Percentiles rank a stretch among this genome's conserved stretches.
Evolutionary conservation across 352 stramenopile species (phyloP).

Genomic region (Pythium rhizo-oryzae): DNA sequence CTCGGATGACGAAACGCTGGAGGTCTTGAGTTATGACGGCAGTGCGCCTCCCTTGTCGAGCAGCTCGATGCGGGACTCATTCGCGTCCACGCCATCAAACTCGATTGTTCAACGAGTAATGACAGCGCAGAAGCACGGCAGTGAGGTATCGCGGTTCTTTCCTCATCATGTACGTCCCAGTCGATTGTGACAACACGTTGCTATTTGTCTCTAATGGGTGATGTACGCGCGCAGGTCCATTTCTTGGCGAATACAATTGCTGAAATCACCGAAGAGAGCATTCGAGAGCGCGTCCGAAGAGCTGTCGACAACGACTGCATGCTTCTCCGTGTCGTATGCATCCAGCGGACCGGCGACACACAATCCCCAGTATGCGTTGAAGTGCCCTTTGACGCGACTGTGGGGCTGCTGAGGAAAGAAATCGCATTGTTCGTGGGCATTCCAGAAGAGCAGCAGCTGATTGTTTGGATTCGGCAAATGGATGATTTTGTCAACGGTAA

Average conservation of each 20-base stretch:
- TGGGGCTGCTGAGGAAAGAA: conserved; percentile 71
- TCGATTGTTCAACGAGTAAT: conserved; percentile 82
- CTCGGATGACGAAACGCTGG: conserved; percentile 65
- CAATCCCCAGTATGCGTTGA: conserved; percentile 81
- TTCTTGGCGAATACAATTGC: conserved; percentile 79
- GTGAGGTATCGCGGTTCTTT: conserved; percentile 88
- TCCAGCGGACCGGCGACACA: conserved; percentile 81
- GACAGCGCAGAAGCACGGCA: conserved; percentile 79
- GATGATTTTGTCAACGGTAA: conserved; percentile 84
- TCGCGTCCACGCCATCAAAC: conserved; percentile 36
- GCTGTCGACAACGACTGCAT: conserved; percentile 89
- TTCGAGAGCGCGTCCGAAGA: conserved; percentile 80
- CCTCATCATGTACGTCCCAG: conserved; percentile 71
- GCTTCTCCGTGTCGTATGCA: conserved; percentile 85
- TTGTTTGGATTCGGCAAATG: conserved; percentile 89
- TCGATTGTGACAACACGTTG: conserved; percentile 6
- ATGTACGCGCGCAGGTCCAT: conserved; percentile 55
- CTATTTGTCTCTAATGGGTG: not conserved
- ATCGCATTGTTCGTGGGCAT: conserved; percentile 86
- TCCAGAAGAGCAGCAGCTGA: conserved; percentile 77
- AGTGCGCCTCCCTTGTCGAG: conserved; percentile 24
- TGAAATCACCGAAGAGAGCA: conserved; percentile 85
- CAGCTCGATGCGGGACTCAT: conserved; percentile 26
- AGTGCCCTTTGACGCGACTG: conserved; percentile 77
- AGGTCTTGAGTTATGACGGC: conserved; percentile 28